Evolutionary conservation across 805 yeast species (phyloP), one percentile per base, ranked within the genome.

Genomic region (Maudiozyma barnettii): DNA sequence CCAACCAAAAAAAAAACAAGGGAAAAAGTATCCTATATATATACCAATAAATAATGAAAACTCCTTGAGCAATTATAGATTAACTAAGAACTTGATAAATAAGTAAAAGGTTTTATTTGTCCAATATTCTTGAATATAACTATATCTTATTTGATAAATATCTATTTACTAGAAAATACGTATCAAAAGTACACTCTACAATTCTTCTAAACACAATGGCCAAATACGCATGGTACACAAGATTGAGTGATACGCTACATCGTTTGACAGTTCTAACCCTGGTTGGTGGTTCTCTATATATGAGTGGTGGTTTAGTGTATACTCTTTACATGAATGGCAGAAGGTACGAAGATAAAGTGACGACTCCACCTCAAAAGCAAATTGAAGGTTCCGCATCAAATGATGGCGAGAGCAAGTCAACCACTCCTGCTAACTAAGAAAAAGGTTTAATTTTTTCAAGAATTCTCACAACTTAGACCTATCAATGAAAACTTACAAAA

Each of bases 181-280:
- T n/a, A 26, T 18, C n/a, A 40, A 6, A 26, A 26, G 30, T 9
- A 26, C 39, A 10, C 20, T 6, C 8, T 33, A 13, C 13, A 33
- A 33, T 33, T 33, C 16, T 16, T n/a, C 7, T 18, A 14, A 12
- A 21, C 26, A 39, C 13, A 39, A 74, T 74, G 78, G 65, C 78
- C 21, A 67, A 65, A 57, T 76, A 77, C 60, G 85, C 90, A 42
- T 84, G 91, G 91, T 83, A 83, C 63, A 79, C 83, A 2, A 81
- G 78, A 63, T 79, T 76, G 3, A 77, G 86, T 2, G 91, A 84
- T 63, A 75, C 83, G 39, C 75, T 74, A 23, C 91, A 84, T 65
- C 81, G 91, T 67, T 63, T 82, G 49, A 80, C 87, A 0, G 89
- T 84, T 41, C 61, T 83, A 20, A 74, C 83, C 3, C 69, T 84